Base-by-base conservation (phyloP, 441 rosid species). In the Aleurites moluccanus region DNA sequence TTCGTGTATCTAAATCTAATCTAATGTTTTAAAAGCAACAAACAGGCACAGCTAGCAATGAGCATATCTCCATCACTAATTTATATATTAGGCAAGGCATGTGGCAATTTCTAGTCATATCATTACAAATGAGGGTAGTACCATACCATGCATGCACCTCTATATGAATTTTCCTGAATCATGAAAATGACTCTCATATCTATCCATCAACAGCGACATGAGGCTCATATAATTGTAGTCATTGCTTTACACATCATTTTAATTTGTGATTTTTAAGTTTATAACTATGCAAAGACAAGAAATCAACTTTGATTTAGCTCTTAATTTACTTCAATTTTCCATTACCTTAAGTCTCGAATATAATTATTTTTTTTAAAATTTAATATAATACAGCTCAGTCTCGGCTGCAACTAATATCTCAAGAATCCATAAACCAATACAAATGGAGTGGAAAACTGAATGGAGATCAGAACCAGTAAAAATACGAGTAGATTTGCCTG, bases 71-170 rank as follows among this genome's bases (percentile, higher is more conserved):
- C 21, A 30, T 61, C 40, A 30, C 42, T 30, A 1, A 16, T 20
- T 3, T 16, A 27, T 64, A 16, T 38, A 27, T 11, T 20, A 33
- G 49, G 62, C 62, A 49, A 53, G 49, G 49, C 49, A 69, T 69
- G 73, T 69, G 73, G 28, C 63, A 52, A 52, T 6, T 53, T 53
- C 47, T 53, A 11, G 49, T 38, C 63, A 69, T 33, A 13, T 64
- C 69, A 21, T 65, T 21, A 63, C 67, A 63, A 11, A n/a, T 42
- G 3, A 64, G 6, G 4, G 16, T 60, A 16, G 20, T 50, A 28
- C 44, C n/a, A n/a, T n/a, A n/a, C n/a, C 47, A 69, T 69, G 60
- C 72, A 69, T 69, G 72, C 47, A 69, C 27, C 72, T 28, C 10
- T 68, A 10, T 3, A 45, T 20, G 3, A 25, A 23, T 16, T 3